phyloP scores from a whole-genome alignment of 2,329 filamentous ascomycete genomes.

The Colletotrichum acutatum region DNA sequence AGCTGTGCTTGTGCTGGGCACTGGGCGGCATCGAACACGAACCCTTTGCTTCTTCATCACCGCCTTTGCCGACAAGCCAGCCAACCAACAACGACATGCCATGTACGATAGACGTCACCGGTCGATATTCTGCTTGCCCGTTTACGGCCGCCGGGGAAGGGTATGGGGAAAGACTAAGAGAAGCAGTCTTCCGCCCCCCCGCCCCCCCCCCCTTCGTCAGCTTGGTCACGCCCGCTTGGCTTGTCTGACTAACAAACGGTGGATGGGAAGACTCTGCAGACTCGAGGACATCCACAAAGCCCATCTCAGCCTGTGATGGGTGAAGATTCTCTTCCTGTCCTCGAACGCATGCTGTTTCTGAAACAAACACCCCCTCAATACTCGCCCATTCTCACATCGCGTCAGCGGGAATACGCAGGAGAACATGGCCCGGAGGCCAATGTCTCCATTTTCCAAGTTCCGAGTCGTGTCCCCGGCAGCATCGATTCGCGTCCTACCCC shows the following conservation, averaged over 20 bases:
- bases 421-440: background rate
- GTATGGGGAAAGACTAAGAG: background rate
- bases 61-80: background rate
- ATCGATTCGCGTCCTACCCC: conserved; percentile 14
- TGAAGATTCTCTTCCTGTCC: background rate
- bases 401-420: conserved; percentile 19
- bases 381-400: conserved; percentile 9
- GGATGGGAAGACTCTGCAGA: background rate
- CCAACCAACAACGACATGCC: background rate
- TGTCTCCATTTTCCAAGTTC: background rate
- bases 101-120: background rate
- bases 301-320: background rate
- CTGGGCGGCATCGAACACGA: background rate
- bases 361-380: conserved; percentile 3
- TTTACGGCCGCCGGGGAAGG: background rate
- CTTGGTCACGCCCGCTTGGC: background rate
- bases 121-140: background rate
- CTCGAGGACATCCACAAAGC: background rate
- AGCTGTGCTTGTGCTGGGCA: background rate
- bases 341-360: background rate
- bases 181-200: background rate
- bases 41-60: conserved; percentile 5
- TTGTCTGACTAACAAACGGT: background rate
- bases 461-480: conserved; percentile 1
- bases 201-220: background rate